Conservation (phyloP, 352 stramenopile genomes). For the Salisapilia sapeloensis region DNA sequence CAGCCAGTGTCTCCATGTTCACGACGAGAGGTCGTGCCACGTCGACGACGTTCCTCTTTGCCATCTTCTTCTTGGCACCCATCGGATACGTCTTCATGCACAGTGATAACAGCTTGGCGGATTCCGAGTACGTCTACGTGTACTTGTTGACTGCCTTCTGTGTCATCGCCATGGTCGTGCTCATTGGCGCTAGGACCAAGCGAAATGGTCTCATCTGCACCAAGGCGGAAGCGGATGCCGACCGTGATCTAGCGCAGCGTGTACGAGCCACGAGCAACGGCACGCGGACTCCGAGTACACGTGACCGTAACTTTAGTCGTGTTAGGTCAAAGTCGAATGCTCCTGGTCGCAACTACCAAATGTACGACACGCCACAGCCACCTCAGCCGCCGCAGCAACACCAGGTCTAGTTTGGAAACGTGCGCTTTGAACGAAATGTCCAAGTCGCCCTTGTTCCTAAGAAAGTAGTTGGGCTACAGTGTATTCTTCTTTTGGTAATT, state of each 20-base stretch:
- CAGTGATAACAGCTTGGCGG: slow-evolving; percentile 11
- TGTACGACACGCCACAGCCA: slow-evolving; percentile 54
- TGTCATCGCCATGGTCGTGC: slow-evolving; percentile 17
- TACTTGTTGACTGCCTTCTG: slow-evolving; percentile 27
- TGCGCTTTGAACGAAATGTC: too few species aligned
- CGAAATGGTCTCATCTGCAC: slow-evolving; percentile 48
- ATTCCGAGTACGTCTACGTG: slow-evolving; percentile 33
- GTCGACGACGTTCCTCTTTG: slow-evolving; percentile 30
- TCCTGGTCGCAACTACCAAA: slow-evolving; percentile 21
- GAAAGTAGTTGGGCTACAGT: too few species aligned
- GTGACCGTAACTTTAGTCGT: slow-evolving; percentile 36
- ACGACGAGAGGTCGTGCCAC: slow-evolving; percentile 24
- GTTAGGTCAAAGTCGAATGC: slow-evolving; percentile 35
- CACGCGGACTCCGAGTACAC: slow-evolving; percentile 20
- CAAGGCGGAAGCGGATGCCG: slow-evolving; percentile 18
- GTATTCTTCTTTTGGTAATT: too few species aligned
- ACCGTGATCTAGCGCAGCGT: slow-evolving; percentile 18
- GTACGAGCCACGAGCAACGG: slow-evolving; percentile 20
- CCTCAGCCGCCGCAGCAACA: too few species aligned
- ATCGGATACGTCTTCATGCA: slow-evolving; percentile 43
- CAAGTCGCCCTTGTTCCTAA: too few species aligned
- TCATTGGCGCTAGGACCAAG: slow-evolving; percentile 30
- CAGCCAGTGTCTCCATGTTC: slow-evolving; percentile 48
- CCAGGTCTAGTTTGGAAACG: too few species aligned
- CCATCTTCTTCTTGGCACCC: slow-evolving; percentile 31